Evolutionary conservation across 805 yeast genomes (phyloP), one percentile per base, ranked within the genome.

Genomic region (Candida chilensis): DNA sequence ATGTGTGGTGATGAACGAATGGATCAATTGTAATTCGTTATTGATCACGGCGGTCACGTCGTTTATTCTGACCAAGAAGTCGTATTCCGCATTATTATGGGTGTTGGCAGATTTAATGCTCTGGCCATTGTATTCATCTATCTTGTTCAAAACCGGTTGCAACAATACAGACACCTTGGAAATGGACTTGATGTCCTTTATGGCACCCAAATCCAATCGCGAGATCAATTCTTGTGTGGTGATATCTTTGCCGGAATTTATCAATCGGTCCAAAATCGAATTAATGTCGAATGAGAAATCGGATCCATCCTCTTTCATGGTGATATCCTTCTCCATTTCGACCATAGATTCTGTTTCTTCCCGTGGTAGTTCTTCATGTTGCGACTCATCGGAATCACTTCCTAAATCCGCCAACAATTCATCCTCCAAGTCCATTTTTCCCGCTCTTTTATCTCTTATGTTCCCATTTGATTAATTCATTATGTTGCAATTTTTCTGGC

Each of bases 11-110:
- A 80, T 52, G 30, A 68, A 69, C 5, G 62, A 48, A 35, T 71
- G 71, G 7, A 80, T 44, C 3, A 59, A 35, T 0, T 51, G 38
- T 4, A 80, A 71, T 37, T 82, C 90, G 10, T 57, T 57, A 27
- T 66, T 64, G 3, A 82, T 61, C 5, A 72, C 65, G 8, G 66
- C 64, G 0, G 77, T 56, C n/a, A 71, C 42, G 26, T 64, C 71
- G 48, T 79, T 81, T 5, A 78, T 65, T 10, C 52, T 50, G 4
- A 70, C 54, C 8, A 83, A 50, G 17, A 80, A 65, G n/a, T 56
- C 48, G 39, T 67, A 64, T 39, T 75, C 77, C 7, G 54, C 56
- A 16, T 45, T 52, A 20, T 50, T 50, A 27, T 48, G 60, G 9
- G 40, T 31, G 11, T 40, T 47, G 11, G 37, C 40, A 4, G 16